Evolutionary conservation across 257 asterid genomes (phyloP), one percentile per base, ranked within the genome.

Genomic region (Solanum ossicruentum): DNA sequence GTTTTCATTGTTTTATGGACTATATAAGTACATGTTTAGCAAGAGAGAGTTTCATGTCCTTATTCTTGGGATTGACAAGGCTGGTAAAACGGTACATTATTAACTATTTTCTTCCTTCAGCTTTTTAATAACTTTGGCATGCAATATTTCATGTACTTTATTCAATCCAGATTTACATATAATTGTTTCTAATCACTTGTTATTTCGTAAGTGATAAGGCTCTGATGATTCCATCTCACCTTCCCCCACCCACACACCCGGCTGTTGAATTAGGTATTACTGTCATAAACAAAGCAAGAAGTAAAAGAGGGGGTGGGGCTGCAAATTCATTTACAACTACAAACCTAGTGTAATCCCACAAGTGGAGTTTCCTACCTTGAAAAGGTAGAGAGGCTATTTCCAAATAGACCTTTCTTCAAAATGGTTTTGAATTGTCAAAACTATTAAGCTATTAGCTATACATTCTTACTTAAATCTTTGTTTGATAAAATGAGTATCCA

Each of bases 31-130:
- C 90, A 88, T 91, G 90, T 89, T 94, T 93, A 94, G 93, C 94
- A 95, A 93, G 93, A 91, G 91, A 66, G 98, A 95, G 92, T 92
- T 93, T 85, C 98, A 92, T 89, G 93, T 95, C 91, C 99, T 95
- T 88, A 95, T 94, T 89, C 97, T 95, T n/a, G 99, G 99, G 82
- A 95, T 94, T 18, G 99, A 94, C 90, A 94, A 95, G 89, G 93
- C 98, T 72, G 99, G 99, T 43, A 95, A 95, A 93, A 95, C 99
- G 57, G 99, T 95, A 93, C 43, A 28, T 9, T 5, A 47, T 26
- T 55, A 51, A 52, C 47, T 9, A 51, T 77, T 21, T 12, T 77
- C 47, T 51, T 77, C 65, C 63, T 52, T 47, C 21, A 47, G 12
- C 10, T 12, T 73, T 47, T 49, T 18, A 11, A 75, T 3, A 16